phyloP scores from a whole-genome alignment of 2,329 filamentous ascomycete genomes.

The Bisporella sp. region DNA sequence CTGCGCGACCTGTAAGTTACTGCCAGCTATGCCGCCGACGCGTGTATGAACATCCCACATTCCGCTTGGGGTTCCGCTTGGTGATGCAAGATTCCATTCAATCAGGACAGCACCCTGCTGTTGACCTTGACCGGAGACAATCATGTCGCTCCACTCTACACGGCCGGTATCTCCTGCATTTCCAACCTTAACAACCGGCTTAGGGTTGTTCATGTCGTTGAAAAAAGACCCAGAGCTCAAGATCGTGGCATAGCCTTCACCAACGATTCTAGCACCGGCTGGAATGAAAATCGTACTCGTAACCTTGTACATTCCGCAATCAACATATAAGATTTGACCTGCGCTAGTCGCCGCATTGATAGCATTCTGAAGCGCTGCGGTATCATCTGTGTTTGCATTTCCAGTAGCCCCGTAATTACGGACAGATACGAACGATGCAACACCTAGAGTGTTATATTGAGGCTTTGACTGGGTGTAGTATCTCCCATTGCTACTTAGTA shows the following conservation, averaged over 20 bases:
- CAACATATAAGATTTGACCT: conserved; percentile 46
- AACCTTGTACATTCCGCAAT: conserved; percentile 47
- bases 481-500: conserved; percentile 37
- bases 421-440: conserved; percentile 36
- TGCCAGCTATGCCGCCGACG: conserved; percentile 41
- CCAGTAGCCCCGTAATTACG: conserved; percentile 29
- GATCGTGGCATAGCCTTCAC: conserved; percentile 35
- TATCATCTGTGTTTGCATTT: conserved; percentile 68
- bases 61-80: conserved; percentile 46
- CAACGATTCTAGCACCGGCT: conserved; percentile 32
- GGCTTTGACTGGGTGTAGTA: conserved; percentile 47
- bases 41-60: conserved; percentile 41
- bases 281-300: conserved; percentile 41
- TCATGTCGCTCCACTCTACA: conserved; percentile 56
- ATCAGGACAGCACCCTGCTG: conserved; percentile 55
- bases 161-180: conserved; percentile 48
- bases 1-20: conserved; percentile 37
- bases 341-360: conserved; percentile 57
- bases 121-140: conserved; percentile 34
- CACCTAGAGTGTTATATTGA: conserved; percentile 38
- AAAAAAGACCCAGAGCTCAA: conserved; percentile 35
- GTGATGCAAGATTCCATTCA: conserved; percentile 53
- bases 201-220: conserved; percentile 34
- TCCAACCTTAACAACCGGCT: conserved; percentile 44
- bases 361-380: conserved; percentile 40